phyloP scores from a whole-genome alignment of 306 rosid species.

The Lupinus albus region DNA sequence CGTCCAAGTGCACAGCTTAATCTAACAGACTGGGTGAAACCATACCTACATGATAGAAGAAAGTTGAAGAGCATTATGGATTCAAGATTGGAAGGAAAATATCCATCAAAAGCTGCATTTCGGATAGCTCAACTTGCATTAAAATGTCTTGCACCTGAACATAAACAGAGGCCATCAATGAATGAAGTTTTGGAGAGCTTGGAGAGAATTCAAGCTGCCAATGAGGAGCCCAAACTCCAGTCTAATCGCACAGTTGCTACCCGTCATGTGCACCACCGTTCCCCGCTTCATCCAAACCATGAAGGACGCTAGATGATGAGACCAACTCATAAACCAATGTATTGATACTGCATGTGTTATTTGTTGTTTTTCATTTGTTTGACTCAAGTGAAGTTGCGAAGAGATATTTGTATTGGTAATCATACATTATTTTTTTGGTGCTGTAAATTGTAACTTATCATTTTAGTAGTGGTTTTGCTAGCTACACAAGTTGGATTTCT shows the following conservation, averaged over 20 bases:
- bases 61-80: slow-evolving; percentile 80
- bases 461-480: no score
- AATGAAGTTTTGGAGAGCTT: slow-evolving; percentile 70
- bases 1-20: slow-evolving; percentile 72
- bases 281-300: slow-evolving; percentile 51
- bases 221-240: slow-evolving; percentile 53
- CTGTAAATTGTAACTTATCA: no score
- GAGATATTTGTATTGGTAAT: no score
- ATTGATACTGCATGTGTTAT: no score
- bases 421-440: no score
- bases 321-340: no score
- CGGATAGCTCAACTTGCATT: slow-evolving; percentile 72
- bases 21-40: slow-evolving; percentile 82
- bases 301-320: no score
- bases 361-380: no score
- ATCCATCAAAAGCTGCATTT: slow-evolving; percentile 81
- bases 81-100: slow-evolving; percentile 61
- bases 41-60: slow-evolving; percentile 66
- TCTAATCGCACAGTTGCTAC: slow-evolving; percentile 36
- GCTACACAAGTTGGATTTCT: no score
- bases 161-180: slow-evolving; percentile 84
- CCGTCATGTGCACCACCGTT: slow-evolving; percentile 43
- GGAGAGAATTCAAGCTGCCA: slow-evolving; percentile 61
- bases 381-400: no score
- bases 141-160: slow-evolving; percentile 79